These are phyloP conservation scores for Tephrocybe rancida DNA, from an alignment of 768 basidiomycete genomes.

Conservation along the genomic window DNA sequence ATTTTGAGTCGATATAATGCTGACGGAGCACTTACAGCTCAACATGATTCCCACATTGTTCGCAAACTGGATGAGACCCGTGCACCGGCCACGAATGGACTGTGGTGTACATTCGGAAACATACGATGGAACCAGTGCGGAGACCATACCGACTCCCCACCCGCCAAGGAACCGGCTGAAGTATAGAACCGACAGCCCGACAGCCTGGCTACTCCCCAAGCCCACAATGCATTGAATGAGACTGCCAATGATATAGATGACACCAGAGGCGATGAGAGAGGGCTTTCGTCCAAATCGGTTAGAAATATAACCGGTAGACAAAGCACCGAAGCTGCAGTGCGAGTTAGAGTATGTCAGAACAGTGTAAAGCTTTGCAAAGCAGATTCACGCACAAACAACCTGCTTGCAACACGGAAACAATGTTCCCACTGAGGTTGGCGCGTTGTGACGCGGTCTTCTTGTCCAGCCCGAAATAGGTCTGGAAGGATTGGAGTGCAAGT, in stretches of 20 bases:
- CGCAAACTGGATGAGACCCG: slow-evolving; percentile 42
- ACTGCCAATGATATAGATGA: slow-evolving; percentile 51
- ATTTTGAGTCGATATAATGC: neutral
- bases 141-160: slow-evolving; percentile 59
- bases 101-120: slow-evolving; percentile 53
- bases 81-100: slow-evolving; percentile 51
- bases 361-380: neutral
- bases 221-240: slow-evolving; percentile 47
- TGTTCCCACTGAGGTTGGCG: slow-evolving; percentile 49
- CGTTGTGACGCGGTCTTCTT: slow-evolving; percentile 33
- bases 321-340: slow-evolving; percentile 42
- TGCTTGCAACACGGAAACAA: slow-evolving; percentile 52
- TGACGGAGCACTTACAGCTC: slow-evolving; percentile 29
- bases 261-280: slow-evolving; percentile 43
- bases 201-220: slow-evolving; percentile 34
- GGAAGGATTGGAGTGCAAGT: slow-evolving; percentile 46
- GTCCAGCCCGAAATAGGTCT: slow-evolving; percentile 49
- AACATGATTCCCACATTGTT: slow-evolving; percentile 40
- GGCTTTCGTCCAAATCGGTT: slow-evolving; percentile 47
- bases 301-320: slow-evolving; percentile 42
- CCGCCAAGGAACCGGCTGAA: slow-evolving; percentile 61
- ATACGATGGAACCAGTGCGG: slow-evolving; percentile 51
- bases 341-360: neutral
- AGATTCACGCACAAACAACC: slow-evolving; percentile 45
- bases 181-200: slow-evolving; percentile 41